These are phyloP conservation scores for Blastobotrys peoriensis DNA, from an alignment of 805 yeast genomes.

Conservation along the genomic window DNA sequence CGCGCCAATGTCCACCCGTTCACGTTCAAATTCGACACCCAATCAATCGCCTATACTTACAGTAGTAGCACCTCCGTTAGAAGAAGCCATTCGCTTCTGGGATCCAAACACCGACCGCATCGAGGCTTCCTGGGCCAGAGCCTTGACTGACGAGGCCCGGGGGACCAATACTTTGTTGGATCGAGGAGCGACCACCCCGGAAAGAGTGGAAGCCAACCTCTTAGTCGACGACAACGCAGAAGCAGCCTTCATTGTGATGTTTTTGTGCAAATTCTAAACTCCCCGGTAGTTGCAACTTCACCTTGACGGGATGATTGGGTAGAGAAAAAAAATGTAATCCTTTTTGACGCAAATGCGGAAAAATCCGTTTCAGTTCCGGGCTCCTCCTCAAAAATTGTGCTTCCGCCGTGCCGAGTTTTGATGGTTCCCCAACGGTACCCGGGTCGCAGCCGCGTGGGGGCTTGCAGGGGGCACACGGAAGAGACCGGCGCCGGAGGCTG, in stretches of 20 bases:
- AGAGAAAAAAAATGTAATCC: background rate
- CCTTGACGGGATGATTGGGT: too few relatives aligned
- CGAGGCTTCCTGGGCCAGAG: slow-evolving; percentile 26
- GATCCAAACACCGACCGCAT: slow-evolving; percentile 24
- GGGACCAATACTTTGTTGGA: slow-evolving; percentile 13
- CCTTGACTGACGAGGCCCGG: slow-evolving; percentile 7
- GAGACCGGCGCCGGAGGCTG: too few relatives aligned
- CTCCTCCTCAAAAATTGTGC: background rate
- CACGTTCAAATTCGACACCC: too few relatives aligned
- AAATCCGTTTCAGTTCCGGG: background rate
- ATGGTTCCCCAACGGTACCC: background rate
- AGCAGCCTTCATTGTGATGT: slow-evolving; percentile 10
- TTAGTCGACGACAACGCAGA: slow-evolving; percentile 12
- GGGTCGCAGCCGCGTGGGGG: background rate
- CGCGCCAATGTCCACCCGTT: too few relatives aligned
- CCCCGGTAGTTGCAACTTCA: too few relatives aligned
- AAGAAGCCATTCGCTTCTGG: slow-evolving; percentile 22
- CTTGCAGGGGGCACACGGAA: too few relatives aligned
- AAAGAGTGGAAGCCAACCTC: slow-evolving; percentile 13
- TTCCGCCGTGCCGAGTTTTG: background rate
- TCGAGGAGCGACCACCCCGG: slow-evolving; percentile 16
- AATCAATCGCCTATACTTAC: slow-evolving; percentile 20
- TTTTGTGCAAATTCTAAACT: too few relatives aligned
- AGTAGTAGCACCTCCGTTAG: slow-evolving; percentile 28
- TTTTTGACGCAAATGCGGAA: background rate